These are phyloP conservation scores for Fusarium burgessii DNA, from an alignment of 2,329 filamentous ascomycete genomes.

Conservation along the genomic window DNA sequence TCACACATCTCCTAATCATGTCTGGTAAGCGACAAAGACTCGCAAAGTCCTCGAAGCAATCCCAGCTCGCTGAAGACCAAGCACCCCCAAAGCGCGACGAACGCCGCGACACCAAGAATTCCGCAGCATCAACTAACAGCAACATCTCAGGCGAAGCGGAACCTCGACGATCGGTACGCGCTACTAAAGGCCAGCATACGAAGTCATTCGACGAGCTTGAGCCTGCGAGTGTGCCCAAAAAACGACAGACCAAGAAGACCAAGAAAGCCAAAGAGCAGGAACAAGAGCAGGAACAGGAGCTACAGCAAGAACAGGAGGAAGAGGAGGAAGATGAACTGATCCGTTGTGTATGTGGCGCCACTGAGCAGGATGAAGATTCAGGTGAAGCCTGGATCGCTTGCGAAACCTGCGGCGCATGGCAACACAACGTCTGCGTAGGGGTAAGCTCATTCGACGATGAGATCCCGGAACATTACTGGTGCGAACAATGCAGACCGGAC, in stretches of 20 bases:
- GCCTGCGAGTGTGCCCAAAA: conserved; percentile 65
- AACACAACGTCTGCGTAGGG: conserved; percentile 96
- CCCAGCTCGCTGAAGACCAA: conserved; percentile 19
- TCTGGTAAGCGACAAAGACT: conserved; percentile 52
- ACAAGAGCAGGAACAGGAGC: conserved; percentile 59
- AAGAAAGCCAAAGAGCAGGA: conserved; percentile 68
- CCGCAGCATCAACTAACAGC: conserved; percentile 39
- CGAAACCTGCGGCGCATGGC: conserved; percentile 93
- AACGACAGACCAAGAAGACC: conserved; percentile 60
- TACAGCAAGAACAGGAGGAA: conserved; percentile 64
- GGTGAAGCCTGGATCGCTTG: conserved; percentile 96
- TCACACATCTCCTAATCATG: conserved; percentile 44
- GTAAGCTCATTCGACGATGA: conserved; percentile 82
- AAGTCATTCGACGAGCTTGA: conserved; percentile 87
- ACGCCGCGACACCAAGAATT: conserved; percentile 18
- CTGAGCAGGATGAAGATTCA: conserved; percentile 85
- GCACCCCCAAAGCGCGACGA: conserved; percentile 20
- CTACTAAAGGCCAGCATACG: conserved; percentile 95
- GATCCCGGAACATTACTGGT: conserved; percentile 87
- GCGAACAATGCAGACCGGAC: conserved; percentile 87
- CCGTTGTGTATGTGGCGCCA: conserved; percentile 91
- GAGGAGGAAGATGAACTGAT: conserved; percentile 76
- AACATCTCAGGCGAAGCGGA: conserved; percentile 66
- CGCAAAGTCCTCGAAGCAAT: conserved; percentile 31
- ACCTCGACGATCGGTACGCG: conserved; percentile 92